These are phyloP conservation scores for Letharia lupina DNA, from an alignment of 495 filamentous ascomycete species.

Conservation along the genomic window DNA sequence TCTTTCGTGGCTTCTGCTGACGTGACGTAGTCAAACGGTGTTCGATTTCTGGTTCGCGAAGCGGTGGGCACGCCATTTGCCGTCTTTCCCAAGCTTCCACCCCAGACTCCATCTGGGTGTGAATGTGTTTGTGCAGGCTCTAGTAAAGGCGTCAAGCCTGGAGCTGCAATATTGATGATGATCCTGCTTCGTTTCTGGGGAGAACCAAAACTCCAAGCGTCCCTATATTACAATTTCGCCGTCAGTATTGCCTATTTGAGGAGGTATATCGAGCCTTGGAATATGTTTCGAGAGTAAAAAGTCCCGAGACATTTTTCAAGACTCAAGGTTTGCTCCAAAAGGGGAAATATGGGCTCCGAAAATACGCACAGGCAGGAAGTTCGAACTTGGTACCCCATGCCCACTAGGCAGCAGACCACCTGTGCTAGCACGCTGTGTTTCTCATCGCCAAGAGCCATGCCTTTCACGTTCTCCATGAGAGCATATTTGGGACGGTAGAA, in stretches of 20 bases:
- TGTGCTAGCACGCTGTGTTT: constrained; percentile 57
- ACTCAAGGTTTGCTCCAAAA: no score
- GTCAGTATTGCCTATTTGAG: no score
- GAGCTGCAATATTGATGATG: constrained; percentile 58
- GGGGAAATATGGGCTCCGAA: no score
- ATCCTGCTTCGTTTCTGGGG: constrained; percentile 54
- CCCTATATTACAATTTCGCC: constrained; percentile 19
- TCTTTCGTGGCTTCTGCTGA: constrained; percentile 44
- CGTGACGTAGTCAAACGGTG: constrained; percentile 49
- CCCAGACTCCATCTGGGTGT: constrained; percentile 34
- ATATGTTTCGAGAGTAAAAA: no score
- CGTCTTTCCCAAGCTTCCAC: constrained; percentile 45
- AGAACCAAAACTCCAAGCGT: constrained; percentile 60
- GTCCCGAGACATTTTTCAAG: no score
- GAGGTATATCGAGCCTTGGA: no score
- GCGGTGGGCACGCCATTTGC: constrained; percentile 53
- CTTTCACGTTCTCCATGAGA: constrained; percentile 62
- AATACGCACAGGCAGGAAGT: constrained; percentile 38
- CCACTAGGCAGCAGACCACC: constrained; percentile 58
- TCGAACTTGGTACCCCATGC: constrained; percentile 63
- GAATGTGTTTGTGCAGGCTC: constrained; percentile 53
- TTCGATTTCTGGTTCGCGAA: constrained; percentile 38
- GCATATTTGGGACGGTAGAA: constrained; percentile 64
- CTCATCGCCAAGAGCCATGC: constrained; percentile 41
- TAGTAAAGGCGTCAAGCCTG: constrained; percentile 44